Evolutionary conservation across 768 basidiomycete species (phyloP).

Genomic region (Favolaschia claudopus): DNA sequence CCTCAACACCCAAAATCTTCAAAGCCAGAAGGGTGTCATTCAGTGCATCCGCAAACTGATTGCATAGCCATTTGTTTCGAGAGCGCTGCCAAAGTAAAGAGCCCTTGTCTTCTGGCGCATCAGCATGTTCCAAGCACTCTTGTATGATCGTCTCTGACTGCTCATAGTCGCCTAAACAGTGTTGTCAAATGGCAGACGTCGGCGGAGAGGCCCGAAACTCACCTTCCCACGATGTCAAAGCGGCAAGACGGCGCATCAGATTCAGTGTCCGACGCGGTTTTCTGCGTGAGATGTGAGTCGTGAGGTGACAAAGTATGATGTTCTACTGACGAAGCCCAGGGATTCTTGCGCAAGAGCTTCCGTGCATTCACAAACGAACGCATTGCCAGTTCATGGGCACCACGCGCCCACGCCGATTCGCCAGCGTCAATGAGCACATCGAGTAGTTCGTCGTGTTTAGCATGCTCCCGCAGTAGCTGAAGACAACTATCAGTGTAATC

Average conservation of each 20-base stretch:
- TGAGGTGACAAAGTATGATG: no score
- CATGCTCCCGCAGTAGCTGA: constrained; percentile 64
- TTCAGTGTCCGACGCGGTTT: constrained; percentile 58
- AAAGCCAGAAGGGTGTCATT: constrained; percentile 67
- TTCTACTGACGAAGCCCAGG: constrained; percentile 63
- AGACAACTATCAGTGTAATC: constrained; percentile 55
- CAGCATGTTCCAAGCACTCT: constrained; percentile 60
- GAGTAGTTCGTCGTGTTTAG: constrained; percentile 66
- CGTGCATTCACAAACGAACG: constrained; percentile 68
- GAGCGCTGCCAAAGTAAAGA: constrained; percentile 65
- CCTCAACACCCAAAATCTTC: constrained; percentile 66
- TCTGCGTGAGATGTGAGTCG: no score
- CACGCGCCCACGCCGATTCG: constrained; percentile 73
- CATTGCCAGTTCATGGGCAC: constrained; percentile 78
- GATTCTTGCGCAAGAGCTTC: constrained; percentile 57
- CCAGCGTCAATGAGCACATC: constrained; percentile 72
- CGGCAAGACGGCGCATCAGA: constrained; percentile 64
- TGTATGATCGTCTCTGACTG: constrained; percentile 59
- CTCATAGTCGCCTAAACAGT: constrained; percentile 56
- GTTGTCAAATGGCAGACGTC: background rate
- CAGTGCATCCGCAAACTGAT: constrained; percentile 62
- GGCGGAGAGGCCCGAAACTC: background rate
- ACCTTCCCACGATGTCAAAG: constrained; percentile 72
- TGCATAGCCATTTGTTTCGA: constrained; percentile 69
- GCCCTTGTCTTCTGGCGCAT: constrained; percentile 61